These are phyloP conservation scores for Actinidia polygama DNA, from an alignment of 179 eudicot genomes.

Conservation along the genomic window DNA sequence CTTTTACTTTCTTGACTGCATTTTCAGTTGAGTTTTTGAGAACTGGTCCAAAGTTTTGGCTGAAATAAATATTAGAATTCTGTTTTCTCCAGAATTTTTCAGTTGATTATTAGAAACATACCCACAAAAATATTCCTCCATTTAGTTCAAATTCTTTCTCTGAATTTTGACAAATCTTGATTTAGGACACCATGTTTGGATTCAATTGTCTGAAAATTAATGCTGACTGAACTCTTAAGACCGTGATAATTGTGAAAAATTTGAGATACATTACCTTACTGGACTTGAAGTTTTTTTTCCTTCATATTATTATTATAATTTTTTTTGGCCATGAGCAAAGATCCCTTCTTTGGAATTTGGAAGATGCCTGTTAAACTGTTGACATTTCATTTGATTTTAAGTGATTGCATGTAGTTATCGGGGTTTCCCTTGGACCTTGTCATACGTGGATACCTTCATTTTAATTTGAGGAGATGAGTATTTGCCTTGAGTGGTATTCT, in stretches of 20 bases:
- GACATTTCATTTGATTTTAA: not conserved
- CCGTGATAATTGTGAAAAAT: not conserved
- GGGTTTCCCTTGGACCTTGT: not conserved
- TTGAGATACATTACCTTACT: not conserved
- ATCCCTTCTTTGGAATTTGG: conserved; percentile 1
- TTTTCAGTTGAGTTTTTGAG: not conserved
- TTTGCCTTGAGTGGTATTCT: conserved; percentile 20
- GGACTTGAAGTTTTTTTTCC: not conserved
- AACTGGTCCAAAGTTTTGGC: not conserved
- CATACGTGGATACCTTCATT: not conserved
- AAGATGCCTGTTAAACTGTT: conserved; percentile 4
- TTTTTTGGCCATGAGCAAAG: not conserved
- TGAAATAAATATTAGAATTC: not conserved
- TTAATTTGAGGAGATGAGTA: not conserved
- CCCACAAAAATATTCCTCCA: not conserved
- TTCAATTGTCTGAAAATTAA: not conserved
- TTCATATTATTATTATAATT: not conserved
- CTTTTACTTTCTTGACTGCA: not conserved
- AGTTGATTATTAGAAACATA: not conserved
- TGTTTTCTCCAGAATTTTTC: not conserved
- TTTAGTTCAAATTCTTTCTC: not conserved
- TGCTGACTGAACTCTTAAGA: not conserved
- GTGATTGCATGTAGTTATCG: conserved; percentile 15
- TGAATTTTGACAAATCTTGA: not conserved
- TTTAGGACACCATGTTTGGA: not conserved